These are phyloP conservation scores for Pichia norvegensis DNA, from an alignment of 1,139 yeast species.

Conservation along the genomic window DNA sequence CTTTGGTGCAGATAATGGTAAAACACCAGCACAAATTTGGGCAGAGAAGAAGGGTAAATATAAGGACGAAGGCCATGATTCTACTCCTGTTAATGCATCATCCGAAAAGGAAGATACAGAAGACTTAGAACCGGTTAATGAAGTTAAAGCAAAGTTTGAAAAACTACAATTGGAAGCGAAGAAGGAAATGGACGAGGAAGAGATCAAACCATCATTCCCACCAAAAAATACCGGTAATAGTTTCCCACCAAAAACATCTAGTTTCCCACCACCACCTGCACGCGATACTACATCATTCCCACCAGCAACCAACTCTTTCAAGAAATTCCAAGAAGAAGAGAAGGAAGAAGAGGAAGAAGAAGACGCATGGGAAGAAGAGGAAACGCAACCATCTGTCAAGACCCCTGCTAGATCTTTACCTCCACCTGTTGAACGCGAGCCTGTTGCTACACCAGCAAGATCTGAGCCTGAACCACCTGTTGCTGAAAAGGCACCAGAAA, in stretches of 20 bases:
- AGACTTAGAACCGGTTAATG: slow-evolving; percentile 15
- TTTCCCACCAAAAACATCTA: slow-evolving; percentile 10
- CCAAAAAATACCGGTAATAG: slow-evolving; percentile 1
- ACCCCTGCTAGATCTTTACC: not conserved
- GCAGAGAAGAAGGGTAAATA: slow-evolving; percentile 79
- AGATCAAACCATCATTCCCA: slow-evolving; percentile 14
- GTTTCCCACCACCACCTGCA: slow-evolving; percentile 26
- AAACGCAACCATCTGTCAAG: slow-evolving; percentile 25
- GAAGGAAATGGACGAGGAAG: slow-evolving; percentile 24
- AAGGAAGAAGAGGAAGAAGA: slow-evolving; percentile 18
- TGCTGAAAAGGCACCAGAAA: slow-evolving; percentile 16
- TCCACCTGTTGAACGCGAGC: slow-evolving; percentile 1
- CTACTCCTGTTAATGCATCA: slow-evolving; percentile 24
- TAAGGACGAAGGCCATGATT: slow-evolving; percentile 34
- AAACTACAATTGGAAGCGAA: slow-evolving; percentile 20
- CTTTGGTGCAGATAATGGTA: slow-evolving; percentile 68
- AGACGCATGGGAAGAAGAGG: slow-evolving; percentile 26
- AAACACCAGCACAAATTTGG: slow-evolving; percentile 94
- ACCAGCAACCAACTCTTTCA: not conserved
- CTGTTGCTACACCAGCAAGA: not conserved
- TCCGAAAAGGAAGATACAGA: slow-evolving; percentile 22
- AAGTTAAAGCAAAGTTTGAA: slow-evolving; percentile 25
- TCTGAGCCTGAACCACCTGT: slow-evolving; percentile 20
- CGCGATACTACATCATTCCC: slow-evolving; percentile 15
- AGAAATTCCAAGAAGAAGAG: slow-evolving; percentile 11